A percentile compares a stretch with the other conserved stretches of the same genome.
These are phyloP conservation scores for Penicillium maclennaniae DNA, from an alignment of 495 filamentous ascomycete genomes.

Conservation along the genomic window DNA sequence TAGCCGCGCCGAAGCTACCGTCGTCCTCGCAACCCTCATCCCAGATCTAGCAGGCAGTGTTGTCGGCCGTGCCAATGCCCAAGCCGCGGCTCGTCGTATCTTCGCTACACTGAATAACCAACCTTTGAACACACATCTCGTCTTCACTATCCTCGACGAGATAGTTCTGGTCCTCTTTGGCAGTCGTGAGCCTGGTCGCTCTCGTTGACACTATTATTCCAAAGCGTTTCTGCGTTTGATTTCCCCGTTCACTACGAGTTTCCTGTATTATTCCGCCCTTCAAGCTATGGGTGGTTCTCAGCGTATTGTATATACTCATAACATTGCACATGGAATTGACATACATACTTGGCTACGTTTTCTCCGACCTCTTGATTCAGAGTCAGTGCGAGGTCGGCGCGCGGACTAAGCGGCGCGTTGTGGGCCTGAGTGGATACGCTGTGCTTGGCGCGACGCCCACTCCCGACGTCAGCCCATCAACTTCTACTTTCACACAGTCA, in stretches of 20 bases:
- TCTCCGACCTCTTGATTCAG: neutral
- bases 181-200: slow-evolving; percentile 28
- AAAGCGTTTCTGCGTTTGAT: neutral
- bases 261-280: neutral
- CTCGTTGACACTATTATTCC: slow-evolving; percentile 1
- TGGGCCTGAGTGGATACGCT: slow-evolving; percentile 15
- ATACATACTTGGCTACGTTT: neutral
- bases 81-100: slow-evolving; percentile 73
- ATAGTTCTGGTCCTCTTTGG: slow-evolving; percentile 70
- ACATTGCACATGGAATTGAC: neutral
- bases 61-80: slow-evolving; percentile 78
- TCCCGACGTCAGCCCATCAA: slow-evolving; percentile 2
- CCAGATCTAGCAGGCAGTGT: slow-evolving; percentile 82
- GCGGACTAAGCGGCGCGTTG: slow-evolving; percentile 12
- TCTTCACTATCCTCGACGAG: slow-evolving; percentile 77
- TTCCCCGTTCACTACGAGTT: neutral
- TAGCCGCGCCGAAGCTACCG: slow-evolving; percentile 65
- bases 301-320: slow-evolving; percentile 11
- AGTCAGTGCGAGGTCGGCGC: neutral
- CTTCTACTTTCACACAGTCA: neutral
- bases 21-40: slow-evolving; percentile 76
- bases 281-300: neutral
- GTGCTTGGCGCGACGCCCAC: slow-evolving; percentile 10
- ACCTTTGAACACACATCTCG: slow-evolving; percentile 65
- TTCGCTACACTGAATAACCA: slow-evolving; percentile 80